phyloP scores from a whole-genome alignment of 2,329 filamentous ascomycete genomes.

The Aureobasidium pullulans region DNA sequence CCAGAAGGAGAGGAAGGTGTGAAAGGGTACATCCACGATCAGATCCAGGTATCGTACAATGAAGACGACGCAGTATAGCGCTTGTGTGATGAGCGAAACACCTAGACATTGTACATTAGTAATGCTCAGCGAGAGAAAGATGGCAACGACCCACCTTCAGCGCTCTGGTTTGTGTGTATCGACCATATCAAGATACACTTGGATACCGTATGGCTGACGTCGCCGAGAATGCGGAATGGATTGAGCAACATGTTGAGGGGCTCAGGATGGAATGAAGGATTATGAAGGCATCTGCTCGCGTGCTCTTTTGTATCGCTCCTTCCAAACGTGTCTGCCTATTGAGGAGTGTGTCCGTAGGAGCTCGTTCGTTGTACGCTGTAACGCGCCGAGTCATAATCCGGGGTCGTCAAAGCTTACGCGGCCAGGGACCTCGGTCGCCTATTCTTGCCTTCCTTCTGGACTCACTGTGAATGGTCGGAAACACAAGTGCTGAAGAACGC shows the following conservation, averaged over 20 bases:
- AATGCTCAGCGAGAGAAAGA: not conserved
- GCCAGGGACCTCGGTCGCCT: not conserved
- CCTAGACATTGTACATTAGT: slow-evolving; percentile 77
- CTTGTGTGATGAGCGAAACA: slow-evolving; percentile 85
- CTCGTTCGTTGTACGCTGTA: not conserved
- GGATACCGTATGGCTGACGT: slow-evolving; percentile 75
- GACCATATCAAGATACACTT: slow-evolving; percentile 50
- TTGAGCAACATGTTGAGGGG: slow-evolving; percentile 2
- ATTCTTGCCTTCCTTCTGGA: not conserved
- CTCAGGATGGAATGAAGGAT: not conserved
- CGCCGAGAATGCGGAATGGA: slow-evolving; percentile 53
- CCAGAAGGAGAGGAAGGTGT: slow-evolving; percentile 42
- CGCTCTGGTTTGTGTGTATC: slow-evolving; percentile 16
- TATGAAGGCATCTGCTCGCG: not conserved
- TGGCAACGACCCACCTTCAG: slow-evolving; percentile 13
- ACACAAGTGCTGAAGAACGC: too few relatives aligned
- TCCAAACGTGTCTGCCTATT: not conserved
- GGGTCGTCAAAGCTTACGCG: not conserved
- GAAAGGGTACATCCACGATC: slow-evolving; percentile 41
- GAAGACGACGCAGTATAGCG: slow-evolving; percentile 81
- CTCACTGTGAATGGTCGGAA: too few relatives aligned
- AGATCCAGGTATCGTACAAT: slow-evolving; percentile 80
- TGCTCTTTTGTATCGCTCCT: not conserved
- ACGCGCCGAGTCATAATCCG: not conserved
- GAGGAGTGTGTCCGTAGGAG: not conserved